Evolutionary conservation across 306 rosid genomes (phyloP), one percentile per base, ranked within the genome.

Genomic region (Rosa rugosa): DNA sequence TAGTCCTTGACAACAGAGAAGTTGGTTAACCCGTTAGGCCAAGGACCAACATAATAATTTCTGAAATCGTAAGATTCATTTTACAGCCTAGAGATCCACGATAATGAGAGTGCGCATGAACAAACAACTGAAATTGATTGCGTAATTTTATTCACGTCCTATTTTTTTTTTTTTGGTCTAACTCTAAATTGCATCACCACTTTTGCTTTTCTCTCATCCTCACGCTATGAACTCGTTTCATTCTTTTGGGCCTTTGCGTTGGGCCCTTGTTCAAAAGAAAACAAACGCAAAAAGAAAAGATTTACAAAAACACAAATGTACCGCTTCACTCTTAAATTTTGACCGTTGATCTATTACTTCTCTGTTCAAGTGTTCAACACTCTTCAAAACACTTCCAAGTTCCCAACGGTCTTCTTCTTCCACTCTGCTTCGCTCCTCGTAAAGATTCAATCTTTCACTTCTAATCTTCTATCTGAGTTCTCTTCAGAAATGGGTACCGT

Each of bases 401-500:
- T 31, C 18, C 10, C 70, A 77, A 77, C 79, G 85, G 80, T 47
- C 79, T 18, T 73, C 65, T 59, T 23, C 38, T 60, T 60, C 69
- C 34, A 41, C 69, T 62, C 25, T 22, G 20, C 49, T 57, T 18
- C 23, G 68, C 83, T 17, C 17, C 56, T 42, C 75, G 2, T 4
- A 54, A 56, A 60, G 79, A 63, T 53, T 59, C 74, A 44, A 36
- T 69, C 79, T 72, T 65, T 36, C 13, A 34, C 70, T 63, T 64
- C 54, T 34, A 56, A n/a, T 69, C 51, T 34, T 22, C 80, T 31
- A 45, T 75, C 75, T 36, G 66, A 80, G 38, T 45, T 49, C 16
- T 44, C 50, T 45, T 18, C 2, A 3, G 11, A 5, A 66, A 95
- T 92, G 98, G 87, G 77, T 27, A 54, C 77, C 53, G 22, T 11